Percentiles rank a stretch among this genome's conserved stretches.
phyloP scores from a whole-genome alignment of 345 rosid genomes.

The Stellera chamaejasme region DNA sequence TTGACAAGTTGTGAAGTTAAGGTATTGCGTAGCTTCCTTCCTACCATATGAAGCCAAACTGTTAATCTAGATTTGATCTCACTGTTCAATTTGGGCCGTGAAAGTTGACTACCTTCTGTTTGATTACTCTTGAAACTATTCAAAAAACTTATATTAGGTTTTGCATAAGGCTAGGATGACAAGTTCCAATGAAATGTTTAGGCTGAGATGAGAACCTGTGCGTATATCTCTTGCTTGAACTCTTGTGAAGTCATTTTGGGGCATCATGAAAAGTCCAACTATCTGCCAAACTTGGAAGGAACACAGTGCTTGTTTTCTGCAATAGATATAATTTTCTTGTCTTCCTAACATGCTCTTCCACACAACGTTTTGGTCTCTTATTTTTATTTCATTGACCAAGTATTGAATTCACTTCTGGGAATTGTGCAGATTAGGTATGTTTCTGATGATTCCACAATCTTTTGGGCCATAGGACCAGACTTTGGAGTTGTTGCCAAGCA shows the following conservation, averaged over 20 bases:
- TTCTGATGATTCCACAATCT: slow-evolving; percentile 76
- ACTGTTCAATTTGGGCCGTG: slow-evolving; percentile 4
- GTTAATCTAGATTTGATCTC: background rate
- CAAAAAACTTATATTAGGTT: background rate
- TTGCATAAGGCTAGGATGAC: no score
- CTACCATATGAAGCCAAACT: background rate
- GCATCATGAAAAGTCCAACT: background rate
- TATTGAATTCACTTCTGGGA: background rate
- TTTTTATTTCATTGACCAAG: slow-evolving; percentile 1
- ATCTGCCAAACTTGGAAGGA: slow-evolving; percentile 1
- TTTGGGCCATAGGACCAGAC: slow-evolving; percentile 94
- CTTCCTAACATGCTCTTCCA: background rate
- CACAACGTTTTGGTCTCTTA: slow-evolving; percentile 3
- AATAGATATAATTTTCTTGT: background rate
- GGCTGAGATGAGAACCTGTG: no score
- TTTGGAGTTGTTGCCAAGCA: slow-evolving; percentile 59
- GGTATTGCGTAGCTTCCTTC: slow-evolving; percentile 32
- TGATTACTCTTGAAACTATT: background rate
- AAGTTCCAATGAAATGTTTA: no score
- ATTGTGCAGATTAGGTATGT: slow-evolving; percentile 61
- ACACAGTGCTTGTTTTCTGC: slow-evolving; percentile 1
- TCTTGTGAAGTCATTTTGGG: no score
- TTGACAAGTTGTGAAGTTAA: slow-evolving; percentile 87
- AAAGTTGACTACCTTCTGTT: background rate
- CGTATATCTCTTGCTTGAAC: no score